Conservation (phyloP, 129 eudicot genomes). For the Pseudognaphalium luteoalbum region DNA sequence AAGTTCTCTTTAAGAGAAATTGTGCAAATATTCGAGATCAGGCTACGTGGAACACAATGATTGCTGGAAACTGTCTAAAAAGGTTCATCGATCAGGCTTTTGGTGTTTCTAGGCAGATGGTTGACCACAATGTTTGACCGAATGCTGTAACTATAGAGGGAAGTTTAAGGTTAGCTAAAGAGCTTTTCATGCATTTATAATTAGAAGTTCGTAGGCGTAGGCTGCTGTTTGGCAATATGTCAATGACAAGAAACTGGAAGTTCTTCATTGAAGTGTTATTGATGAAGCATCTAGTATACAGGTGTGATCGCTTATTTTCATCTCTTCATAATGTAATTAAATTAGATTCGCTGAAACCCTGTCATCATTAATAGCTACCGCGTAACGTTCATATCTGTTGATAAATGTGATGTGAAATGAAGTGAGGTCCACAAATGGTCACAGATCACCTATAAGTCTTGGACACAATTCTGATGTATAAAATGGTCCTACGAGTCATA, state of each 20-base stretch:
- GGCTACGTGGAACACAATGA: conserved; percentile 47
- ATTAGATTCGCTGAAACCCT: not conserved
- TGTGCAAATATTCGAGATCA: not conserved
- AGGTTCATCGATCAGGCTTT: conserved; percentile 63
- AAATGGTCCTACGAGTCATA: not conserved
- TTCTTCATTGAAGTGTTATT: not conserved
- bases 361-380: not conserved
- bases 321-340: too few species aligned
- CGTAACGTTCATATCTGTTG: not conserved
- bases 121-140: conserved; percentile 48
- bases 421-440: not conserved
- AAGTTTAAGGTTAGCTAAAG: too few species aligned
- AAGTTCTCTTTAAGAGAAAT: too few species aligned
- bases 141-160: conserved; percentile 52
- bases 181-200: not conserved
- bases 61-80: conserved; percentile 66
- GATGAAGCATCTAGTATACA: not conserved
- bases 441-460: conserved; percentile 1
- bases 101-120: conserved; percentile 53
- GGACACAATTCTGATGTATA: not conserved
- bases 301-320: too few species aligned
- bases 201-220: not conserved
- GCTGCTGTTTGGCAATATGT: not conserved
- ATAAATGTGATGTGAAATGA: not conserved
- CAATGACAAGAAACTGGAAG: not conserved